A percentile compares a stretch with the other conserved stretches of the same genome.
Conservation (phyloP, 225 moss, liverwort and hornwort species). For the Rhytidiadelphus loreus region DNA sequence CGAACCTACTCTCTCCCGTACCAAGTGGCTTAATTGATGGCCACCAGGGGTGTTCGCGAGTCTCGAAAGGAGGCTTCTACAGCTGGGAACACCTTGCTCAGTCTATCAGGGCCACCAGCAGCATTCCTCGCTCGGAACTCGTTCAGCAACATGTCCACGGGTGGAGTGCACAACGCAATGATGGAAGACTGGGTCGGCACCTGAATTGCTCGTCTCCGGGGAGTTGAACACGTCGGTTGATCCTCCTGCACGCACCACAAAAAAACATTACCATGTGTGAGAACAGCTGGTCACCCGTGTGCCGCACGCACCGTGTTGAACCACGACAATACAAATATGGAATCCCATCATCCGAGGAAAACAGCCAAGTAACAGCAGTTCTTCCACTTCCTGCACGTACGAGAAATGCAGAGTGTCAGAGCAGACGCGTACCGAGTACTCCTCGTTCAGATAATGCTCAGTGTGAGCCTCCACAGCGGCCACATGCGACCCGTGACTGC, state of each 20-base stretch:
- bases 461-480: conserved; percentile 36
- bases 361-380: too few relatives aligned
- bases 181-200: conserved; percentile 62
- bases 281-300: not conserved
- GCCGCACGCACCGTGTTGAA: not conserved
- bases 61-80: conserved; percentile 59
- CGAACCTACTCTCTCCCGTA: not conserved
- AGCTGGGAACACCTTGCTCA: conserved; percentile 48
- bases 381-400: too few relatives aligned
- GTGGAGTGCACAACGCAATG: conserved; percentile 61
- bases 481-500: conserved; percentile 40
- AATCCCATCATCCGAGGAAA: not conserved
- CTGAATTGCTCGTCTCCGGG: conserved; percentile 57
- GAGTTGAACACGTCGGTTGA: conserved; percentile 57
- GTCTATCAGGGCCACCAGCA: conserved; percentile 42
- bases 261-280: not conserved
- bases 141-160: conserved; percentile 50
- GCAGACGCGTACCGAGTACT: conserved; percentile 51
- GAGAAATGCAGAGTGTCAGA: not conserved
- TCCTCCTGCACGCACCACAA: conserved; percentile 57
- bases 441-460: conserved; percentile 42
- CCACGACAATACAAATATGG: too few relatives aligned
- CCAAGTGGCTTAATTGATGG: conserved; percentile 39
- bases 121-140: conserved; percentile 60
- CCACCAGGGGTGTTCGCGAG: conserved; percentile 58